phyloP scores from a whole-genome alignment of 768 basidiomycete species.

The Pisolithus orientalis region DNA sequence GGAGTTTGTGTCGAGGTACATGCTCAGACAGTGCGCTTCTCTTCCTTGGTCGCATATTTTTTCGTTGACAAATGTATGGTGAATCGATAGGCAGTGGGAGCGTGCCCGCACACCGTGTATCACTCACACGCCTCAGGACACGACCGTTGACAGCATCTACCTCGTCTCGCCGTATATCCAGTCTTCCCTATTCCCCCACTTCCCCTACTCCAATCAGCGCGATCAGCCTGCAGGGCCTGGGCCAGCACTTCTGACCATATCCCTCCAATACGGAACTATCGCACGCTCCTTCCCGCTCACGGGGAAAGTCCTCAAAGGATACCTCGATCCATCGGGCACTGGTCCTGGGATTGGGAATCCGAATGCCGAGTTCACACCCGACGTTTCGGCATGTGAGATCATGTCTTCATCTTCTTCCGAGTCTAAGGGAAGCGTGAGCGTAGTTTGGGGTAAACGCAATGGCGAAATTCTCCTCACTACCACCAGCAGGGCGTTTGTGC shows the following conservation, averaged over 20 bases:
- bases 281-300: conserved; percentile 66
- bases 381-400: conserved; percentile 54
- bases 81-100: conserved; percentile 59
- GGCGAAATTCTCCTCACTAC: conserved; percentile 63
- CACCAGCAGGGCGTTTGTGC: conserved; percentile 54
- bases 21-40: conserved; percentile 43
- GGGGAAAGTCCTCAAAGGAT: conserved; percentile 66
- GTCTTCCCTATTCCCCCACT: too few species aligned
- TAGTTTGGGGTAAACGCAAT: conserved; percentile 67
- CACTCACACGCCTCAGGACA: conserved; percentile 58
- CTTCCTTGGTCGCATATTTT: not conserved
- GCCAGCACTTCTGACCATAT: conserved; percentile 51
- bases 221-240: too few species aligned
- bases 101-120: conserved; percentile 53
- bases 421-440: conserved; percentile 52
- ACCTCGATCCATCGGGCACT: conserved; percentile 56
- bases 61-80: not conserved
- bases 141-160: conserved; percentile 51
- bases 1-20: conserved; percentile 58
- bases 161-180: conserved; percentile 41
- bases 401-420: conserved; percentile 34
- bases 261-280: conserved; percentile 62
- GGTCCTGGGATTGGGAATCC: conserved; percentile 64
- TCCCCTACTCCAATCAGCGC: too few species aligned
- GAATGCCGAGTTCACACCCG: conserved; percentile 66